phyloP scores from a whole-genome alignment of 345 rosid species.

The Cardamine occulta region DNA sequence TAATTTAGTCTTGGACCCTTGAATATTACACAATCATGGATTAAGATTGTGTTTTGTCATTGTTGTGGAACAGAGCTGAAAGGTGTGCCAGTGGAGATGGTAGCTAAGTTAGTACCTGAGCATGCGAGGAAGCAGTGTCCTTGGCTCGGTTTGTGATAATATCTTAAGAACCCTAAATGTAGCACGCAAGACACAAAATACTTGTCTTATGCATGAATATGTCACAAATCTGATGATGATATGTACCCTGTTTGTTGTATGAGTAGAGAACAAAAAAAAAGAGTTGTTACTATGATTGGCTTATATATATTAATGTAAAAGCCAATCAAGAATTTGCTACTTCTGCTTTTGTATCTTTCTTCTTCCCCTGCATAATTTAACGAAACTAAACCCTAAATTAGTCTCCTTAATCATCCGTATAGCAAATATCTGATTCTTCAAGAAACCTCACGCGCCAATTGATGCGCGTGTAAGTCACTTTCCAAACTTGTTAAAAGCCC shows the following conservation, averaged over 20 bases:
- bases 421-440: too few relatives aligned
- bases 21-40: background rate
- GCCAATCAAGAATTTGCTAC: background rate
- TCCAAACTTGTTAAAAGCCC: background rate
- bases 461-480: background rate
- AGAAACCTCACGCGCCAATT: background rate
- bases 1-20: background rate
- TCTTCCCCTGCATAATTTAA: background rate
- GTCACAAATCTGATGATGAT: conserved; percentile 37
- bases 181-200: conserved; percentile 17
- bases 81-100: conserved; percentile 70
- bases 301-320: conserved; percentile 34
- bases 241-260: conserved; percentile 40
- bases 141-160: conserved; percentile 69
- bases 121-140: conserved; percentile 88
- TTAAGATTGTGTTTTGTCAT: background rate
- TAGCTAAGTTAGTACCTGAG: conserved; percentile 77
- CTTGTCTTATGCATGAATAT: conserved; percentile 34
- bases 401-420: background rate
- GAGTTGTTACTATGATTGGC: conserved; percentile 1
- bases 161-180: conserved; percentile 7
- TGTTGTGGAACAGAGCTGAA: conserved; percentile 65
- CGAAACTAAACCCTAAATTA: too few relatives aligned
- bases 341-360: background rate
- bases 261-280: conserved; percentile 29